phyloP scores from a whole-genome alignment of 202 grass and related monocot species.

The Panicum virgatum region DNA sequence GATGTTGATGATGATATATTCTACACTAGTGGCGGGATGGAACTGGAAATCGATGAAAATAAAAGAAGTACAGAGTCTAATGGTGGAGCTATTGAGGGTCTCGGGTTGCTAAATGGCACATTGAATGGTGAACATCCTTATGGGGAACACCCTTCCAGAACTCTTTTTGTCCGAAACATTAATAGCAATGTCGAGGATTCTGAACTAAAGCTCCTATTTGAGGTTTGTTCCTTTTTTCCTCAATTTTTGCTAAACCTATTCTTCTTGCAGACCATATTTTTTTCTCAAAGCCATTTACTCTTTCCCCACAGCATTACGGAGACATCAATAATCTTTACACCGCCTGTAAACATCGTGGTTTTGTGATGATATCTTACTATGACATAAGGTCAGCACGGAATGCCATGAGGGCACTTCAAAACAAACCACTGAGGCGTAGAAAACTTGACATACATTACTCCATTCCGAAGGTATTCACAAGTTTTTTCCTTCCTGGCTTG shows the following conservation, averaged over 20 bases:
- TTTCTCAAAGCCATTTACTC: constrained; percentile 33
- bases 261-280: constrained; percentile 22
- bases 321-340: constrained; percentile 80
- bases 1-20: constrained; percentile 96
- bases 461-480: constrained; percentile 88
- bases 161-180: constrained; percentile 95
- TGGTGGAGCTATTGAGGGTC: constrained; percentile 39
- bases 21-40: constrained; percentile 77
- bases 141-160: constrained; percentile 91
- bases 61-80: constrained; percentile 52
- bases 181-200: constrained; percentile 93
- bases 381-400: constrained; percentile 89
- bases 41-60: constrained; percentile 74
- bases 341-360: constrained; percentile 97
- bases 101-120: constrained; percentile 48
- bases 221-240: constrained; percentile 48
- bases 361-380: constrained; percentile 99
- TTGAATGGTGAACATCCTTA: constrained; percentile 85
- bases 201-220: constrained; percentile 73
- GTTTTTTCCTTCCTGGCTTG: not conserved
- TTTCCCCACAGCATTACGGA: constrained; percentile 71
- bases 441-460: constrained; percentile 99
- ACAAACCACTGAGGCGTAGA: constrained; percentile 72
- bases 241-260: constrained; percentile 1
- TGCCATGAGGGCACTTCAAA: constrained; percentile 91